Percentiles rank a stretch among this genome's conserved stretches.
Evolutionary conservation across 2,329 filamentous ascomycete genomes (phyloP).

Genomic region (Aspergillus fructus): DNA sequence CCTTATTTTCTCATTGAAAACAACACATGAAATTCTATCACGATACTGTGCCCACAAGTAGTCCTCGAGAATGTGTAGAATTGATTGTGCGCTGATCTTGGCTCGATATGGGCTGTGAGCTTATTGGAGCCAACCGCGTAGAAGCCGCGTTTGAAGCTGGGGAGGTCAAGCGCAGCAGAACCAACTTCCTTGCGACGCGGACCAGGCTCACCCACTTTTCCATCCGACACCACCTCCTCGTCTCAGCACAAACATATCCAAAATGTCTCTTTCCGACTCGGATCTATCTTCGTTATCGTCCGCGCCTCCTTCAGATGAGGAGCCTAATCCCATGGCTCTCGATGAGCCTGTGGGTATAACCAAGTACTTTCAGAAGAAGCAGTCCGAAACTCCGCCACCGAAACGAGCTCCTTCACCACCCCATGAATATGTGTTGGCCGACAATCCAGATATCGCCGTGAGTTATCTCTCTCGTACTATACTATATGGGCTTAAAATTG

Average conservation of each 20-base stretch:
- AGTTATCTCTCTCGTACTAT: slow-evolving; percentile 47
- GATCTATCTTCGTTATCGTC: slow-evolving; percentile 61
- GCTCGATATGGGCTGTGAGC: slow-evolving; percentile 23
- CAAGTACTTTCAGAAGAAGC: slow-evolving; percentile 49
- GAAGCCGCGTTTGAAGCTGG: slow-evolving; percentile 32
- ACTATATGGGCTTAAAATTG: slow-evolving; percentile 32
- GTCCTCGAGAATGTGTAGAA: slow-evolving; percentile 9
- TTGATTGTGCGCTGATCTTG: slow-evolving; percentile 20
- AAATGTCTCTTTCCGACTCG: slow-evolving; percentile 54
- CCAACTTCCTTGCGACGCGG: slow-evolving; percentile 26
- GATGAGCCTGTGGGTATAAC: slow-evolving; percentile 44
- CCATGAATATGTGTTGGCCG: slow-evolving; percentile 84
- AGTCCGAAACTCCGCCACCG: slow-evolving; percentile 59
- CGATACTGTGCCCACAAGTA: background rate
- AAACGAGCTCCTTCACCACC: slow-evolving; percentile 85
- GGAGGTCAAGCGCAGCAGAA: slow-evolving; percentile 27
- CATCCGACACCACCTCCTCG: slow-evolving; percentile 21
- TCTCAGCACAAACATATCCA: slow-evolving; percentile 31
- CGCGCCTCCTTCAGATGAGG: slow-evolving; percentile 60
- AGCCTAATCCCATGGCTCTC: slow-evolving; percentile 43
- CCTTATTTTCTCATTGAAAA: slow-evolving; percentile 6
- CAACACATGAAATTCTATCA: slow-evolving; percentile 1
- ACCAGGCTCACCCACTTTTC: slow-evolving; percentile 17
- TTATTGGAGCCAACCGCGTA: slow-evolving; percentile 30
- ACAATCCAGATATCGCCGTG: slow-evolving; percentile 91